Evolutionary conservation across 116 monocot species (phyloP), one percentile per base, ranked within the genome.

Genomic region (Posidonia oceanica): DNA sequence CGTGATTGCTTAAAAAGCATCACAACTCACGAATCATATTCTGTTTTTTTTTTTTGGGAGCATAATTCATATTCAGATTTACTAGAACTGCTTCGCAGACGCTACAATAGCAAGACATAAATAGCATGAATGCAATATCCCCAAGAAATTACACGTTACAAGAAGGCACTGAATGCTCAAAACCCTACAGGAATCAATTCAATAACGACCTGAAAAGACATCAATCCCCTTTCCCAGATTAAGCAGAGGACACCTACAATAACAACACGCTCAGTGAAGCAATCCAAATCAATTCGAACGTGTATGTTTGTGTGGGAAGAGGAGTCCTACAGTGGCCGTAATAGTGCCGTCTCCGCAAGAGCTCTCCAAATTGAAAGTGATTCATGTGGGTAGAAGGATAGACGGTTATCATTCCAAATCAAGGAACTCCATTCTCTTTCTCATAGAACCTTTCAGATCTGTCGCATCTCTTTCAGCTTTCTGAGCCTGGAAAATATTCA

Each of bases 341-440:
- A 48, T 10, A 48, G 12, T 10, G 48, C 3, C 12, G 3, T 48
- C 7, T 48, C 48, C 1, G 48, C 7, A 10, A 48, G 48, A 48
- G 48, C 8, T 48, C 48, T 1, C 48, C 48, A 10, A 48, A 48
- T 48, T 48, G 44, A 44, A 44, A 44, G 44, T 44, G 48, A 7
- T 48, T 48, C 48, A 4, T 48, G 7, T 10, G 48, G 48, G 48
- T 48, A 7, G 48, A 7, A 12, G 48, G 8, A 48, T 10, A 12
- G 48, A 48, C 6, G 6, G 48, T 0, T 1, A 12, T 48, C 12
- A 48, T 48, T 48, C 48, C 8, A 48, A 48, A 72, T 93, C 93
- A 37, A 93, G 84, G 68, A 89, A 93, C 70, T 93, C 89, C 93
- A 93, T 93, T 65, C 93, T 68, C 79, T 86, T 93, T 66, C 93